phyloP scores from a whole-genome alignment of 1,284 basidiomycete species.

The Stygiomarasmius scandens region DNA sequence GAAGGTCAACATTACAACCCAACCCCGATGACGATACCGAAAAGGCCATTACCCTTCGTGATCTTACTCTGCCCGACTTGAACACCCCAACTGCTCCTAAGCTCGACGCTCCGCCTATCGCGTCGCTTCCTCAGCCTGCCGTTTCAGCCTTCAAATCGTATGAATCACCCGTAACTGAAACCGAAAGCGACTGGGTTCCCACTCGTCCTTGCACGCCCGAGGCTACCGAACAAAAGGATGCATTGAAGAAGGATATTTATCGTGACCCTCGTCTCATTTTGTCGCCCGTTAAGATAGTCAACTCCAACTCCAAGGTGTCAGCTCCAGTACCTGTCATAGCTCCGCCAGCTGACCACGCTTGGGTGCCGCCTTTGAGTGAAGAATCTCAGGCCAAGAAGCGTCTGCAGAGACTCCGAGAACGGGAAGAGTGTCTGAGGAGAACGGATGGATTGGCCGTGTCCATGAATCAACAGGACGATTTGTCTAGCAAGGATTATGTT shows the following conservation, averaged over 20 bases:
- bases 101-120: background rate
- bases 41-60: background rate
- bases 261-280: slow-evolving; percentile 1
- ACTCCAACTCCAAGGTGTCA: background rate
- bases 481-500: too few species aligned
- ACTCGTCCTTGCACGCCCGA: slow-evolving; percentile 12
- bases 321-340: slow-evolving; percentile 52
- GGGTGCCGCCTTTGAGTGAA: slow-evolving; percentile 35
- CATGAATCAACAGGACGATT: background rate
- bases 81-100: background rate
- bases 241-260: background rate
- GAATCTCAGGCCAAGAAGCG: slow-evolving; percentile 48
- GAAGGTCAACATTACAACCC: background rate
- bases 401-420: slow-evolving; percentile 40
- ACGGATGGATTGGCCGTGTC: background rate
- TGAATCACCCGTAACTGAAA: background rate
- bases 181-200: slow-evolving; percentile 13
- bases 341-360: slow-evolving; percentile 41
- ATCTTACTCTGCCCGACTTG: background rate
- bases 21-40: background rate
- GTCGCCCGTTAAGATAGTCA: background rate
- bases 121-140: background rate
- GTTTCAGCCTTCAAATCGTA: background rate
- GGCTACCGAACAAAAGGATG: background rate
- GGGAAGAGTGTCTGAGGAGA: slow-evolving; percentile 40